Evolutionary conservation across 2,329 filamentous ascomycete species (phyloP).

Genomic region (Calonectria hongkongensis): DNA sequence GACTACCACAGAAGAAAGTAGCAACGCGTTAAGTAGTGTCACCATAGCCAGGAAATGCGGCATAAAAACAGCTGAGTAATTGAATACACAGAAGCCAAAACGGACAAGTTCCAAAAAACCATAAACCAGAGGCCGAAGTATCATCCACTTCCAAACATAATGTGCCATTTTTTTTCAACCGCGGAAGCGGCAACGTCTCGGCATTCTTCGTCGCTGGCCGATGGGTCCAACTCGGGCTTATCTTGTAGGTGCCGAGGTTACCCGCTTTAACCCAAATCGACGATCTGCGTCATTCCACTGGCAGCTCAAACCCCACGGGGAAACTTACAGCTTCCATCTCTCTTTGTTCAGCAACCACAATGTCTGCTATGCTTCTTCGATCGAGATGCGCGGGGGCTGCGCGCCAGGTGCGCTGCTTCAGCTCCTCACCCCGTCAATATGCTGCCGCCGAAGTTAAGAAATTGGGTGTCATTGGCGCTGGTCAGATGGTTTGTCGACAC

Average conservation of each 20-base stretch:
- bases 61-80: no score
- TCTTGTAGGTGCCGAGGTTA: slow-evolving; percentile 65
- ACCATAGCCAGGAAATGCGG: no score
- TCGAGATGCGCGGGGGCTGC: slow-evolving; percentile 59
- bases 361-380: slow-evolving; percentile 64
- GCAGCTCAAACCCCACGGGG: slow-evolving; percentile 41
- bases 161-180: neutral
- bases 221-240: slow-evolving; percentile 39
- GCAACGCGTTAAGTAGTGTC: no score
- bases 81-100: no score
- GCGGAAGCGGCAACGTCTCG: slow-evolving; percentile 40
- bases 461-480: slow-evolving; percentile 93
- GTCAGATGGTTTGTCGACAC: slow-evolving; percentile 86
- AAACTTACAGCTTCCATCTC: slow-evolving; percentile 33
- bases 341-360: slow-evolving; percentile 49
- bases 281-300: slow-evolving; percentile 45
- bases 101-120: neutral
- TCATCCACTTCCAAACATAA: neutral
- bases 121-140: neutral
- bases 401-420: slow-evolving; percentile 77
- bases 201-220: slow-evolving; percentile 37
- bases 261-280: slow-evolving; percentile 54
- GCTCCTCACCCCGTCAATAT: slow-evolving; percentile 76
- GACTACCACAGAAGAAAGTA: no score
- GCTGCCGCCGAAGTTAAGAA: slow-evolving; percentile 84